phyloP scores from a whole-genome alignment of 2,329 filamentous ascomycete species.

The Venturia asperata region DNA sequence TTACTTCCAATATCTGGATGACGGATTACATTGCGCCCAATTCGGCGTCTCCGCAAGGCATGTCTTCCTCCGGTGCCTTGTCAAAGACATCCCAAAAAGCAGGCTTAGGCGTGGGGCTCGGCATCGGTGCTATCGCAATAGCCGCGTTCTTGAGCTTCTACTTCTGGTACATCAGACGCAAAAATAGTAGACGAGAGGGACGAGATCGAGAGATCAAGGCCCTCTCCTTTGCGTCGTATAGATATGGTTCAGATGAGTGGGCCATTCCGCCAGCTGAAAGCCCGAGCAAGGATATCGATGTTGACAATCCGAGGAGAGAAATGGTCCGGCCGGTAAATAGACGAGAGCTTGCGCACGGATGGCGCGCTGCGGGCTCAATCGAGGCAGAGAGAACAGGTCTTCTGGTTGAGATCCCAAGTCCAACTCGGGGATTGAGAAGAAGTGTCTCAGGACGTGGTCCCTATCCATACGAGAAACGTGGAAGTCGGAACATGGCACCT shows the following conservation, averaged over 20 bases:
- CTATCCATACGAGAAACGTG: conserved; percentile 26
- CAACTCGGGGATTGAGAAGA: conserved; percentile 41
- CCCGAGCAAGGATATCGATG: neutral
- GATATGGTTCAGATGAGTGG: conserved; percentile 23
- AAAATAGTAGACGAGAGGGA: conserved; percentile 34
- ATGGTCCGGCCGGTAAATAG: neutral
- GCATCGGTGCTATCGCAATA: conserved; percentile 38
- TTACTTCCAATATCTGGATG: conserved; percentile 53
- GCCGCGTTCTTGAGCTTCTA: conserved; percentile 36
- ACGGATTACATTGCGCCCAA: conserved; percentile 48
- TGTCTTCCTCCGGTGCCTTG: conserved; percentile 29
- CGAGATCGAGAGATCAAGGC: conserved; percentile 51
- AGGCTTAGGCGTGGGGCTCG: conserved; percentile 40
- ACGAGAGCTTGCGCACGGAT: neutral
- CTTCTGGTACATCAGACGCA: conserved; percentile 40
- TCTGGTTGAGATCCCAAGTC: conserved; percentile 42
- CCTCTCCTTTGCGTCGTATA: conserved; percentile 45
- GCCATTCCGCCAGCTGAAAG: neutral
- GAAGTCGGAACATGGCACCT: conserved; percentile 46
- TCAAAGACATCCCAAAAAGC: conserved; percentile 40
- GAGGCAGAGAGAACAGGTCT: conserved; percentile 42
- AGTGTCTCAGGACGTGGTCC: conserved; percentile 31
- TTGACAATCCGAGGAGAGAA: neutral
- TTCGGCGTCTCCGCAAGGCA: conserved; percentile 14
- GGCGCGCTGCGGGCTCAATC: conserved; percentile 12